Evolutionary conservation across 208 protist species (phyloP).

Genomic region (Porcisia hertigi): DNA sequence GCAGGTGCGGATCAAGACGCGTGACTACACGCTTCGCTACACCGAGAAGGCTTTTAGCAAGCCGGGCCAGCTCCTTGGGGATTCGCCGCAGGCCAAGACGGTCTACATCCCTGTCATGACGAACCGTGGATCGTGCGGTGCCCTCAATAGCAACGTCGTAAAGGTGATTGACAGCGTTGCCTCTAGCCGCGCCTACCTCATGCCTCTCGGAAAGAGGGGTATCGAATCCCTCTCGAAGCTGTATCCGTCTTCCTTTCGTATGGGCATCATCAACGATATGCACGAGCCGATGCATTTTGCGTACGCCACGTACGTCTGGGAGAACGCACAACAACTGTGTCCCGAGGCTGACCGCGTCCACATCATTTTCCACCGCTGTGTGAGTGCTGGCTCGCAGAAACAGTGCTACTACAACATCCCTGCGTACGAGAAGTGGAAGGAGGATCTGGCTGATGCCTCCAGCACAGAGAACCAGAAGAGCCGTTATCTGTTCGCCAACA

Average conservation of each 20-base stretch:
- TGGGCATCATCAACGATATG: constrained; percentile 90
- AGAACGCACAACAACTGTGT: constrained; percentile 60
- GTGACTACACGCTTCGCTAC: constrained; percentile 89
- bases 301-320: constrained; percentile 83
- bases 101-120: constrained; percentile 89
- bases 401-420: constrained; percentile 87
- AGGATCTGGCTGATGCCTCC: constrained; percentile 68
- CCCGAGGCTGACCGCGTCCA: constrained; percentile 73
- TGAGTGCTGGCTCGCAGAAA: constrained; percentile 79
- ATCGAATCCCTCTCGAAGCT: constrained; percentile 88
- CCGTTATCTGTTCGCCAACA: constrained; percentile 88
- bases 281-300: constrained; percentile 89
- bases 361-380: constrained; percentile 86
- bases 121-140: constrained; percentile 89
- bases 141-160: constrained; percentile 86
- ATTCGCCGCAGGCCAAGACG: constrained; percentile 38
- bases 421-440: constrained; percentile 79
- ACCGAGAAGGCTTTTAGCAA: constrained; percentile 90
- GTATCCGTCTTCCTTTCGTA: constrained; percentile 72
- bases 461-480: constrained; percentile 86
- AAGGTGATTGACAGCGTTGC: constrained; percentile 59
- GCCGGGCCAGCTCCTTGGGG: constrained; percentile 30
- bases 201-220: constrained; percentile 85
- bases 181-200: constrained; percentile 59
- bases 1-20: constrained; percentile 78